phyloP scores from a whole-genome alignment of 768 basidiomycete genomes.

The Tulasnella sp. region DNA sequence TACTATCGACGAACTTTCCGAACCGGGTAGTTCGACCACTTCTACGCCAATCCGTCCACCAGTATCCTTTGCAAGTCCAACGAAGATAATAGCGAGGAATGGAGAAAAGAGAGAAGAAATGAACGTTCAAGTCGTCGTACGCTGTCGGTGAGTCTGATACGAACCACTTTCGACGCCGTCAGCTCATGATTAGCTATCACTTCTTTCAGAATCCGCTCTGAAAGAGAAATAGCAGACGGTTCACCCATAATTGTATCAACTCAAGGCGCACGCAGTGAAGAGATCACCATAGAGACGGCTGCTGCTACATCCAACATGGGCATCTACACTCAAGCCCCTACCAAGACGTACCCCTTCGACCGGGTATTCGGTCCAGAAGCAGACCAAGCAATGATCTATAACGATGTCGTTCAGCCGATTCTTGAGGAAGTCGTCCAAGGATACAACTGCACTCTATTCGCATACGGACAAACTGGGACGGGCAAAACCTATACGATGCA shows the following conservation, averaged over 20 bases:
- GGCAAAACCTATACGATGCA: constrained; percentile 99
- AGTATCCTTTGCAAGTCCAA: not conserved
- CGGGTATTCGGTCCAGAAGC: constrained; percentile 95
- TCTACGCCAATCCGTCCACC: not conserved
- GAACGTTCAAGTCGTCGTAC: constrained; percentile 89
- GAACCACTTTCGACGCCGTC: no score
- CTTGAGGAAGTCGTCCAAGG: constrained; percentile 89
- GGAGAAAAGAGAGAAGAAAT: constrained; percentile 43
- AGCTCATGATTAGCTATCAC: no score
- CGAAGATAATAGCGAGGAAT: not conserved
- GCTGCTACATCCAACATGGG: constrained; percentile 61
- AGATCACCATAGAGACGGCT: constrained; percentile 75
- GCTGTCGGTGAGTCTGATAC: constrained; percentile 67
- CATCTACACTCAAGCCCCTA: constrained; percentile 63
- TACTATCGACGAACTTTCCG: not conserved
- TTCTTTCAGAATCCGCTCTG: constrained; percentile 47
- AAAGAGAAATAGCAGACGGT: constrained; percentile 74
- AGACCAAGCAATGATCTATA: constrained; percentile 88
- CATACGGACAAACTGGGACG: constrained; percentile 97
- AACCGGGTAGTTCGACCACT: not conserved
- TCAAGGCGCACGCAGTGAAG: constrained; percentile 62
- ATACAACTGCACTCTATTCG: constrained; percentile 96
- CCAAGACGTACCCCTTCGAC: constrained; percentile 88
- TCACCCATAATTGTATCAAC: constrained; percentile 83
- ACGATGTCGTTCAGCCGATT: constrained; percentile 88